Percentiles rank a stretch among this genome's conserved stretches.
Conservation (phyloP, 1,284 basidiomycete genomes). For the Ceratobasidium sp. region DNA sequence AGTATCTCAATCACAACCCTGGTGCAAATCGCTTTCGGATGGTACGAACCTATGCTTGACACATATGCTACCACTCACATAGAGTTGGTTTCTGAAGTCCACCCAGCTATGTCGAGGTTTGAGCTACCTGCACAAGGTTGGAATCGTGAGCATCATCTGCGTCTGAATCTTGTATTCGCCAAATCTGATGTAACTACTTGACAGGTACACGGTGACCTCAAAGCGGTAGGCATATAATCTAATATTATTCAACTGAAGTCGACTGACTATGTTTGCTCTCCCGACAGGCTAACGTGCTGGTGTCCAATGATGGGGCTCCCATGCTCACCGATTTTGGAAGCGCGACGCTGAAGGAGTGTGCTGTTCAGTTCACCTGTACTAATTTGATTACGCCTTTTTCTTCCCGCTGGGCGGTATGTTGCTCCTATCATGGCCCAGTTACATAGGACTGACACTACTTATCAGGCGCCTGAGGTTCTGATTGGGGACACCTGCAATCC, state of each 20-base stretch:
- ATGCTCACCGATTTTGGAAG: slow-evolving; percentile 19
- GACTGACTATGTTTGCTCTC: background rate
- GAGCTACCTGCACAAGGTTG: background rate
- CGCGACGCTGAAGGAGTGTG: background rate
- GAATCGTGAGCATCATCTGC: slow-evolving; percentile 10
- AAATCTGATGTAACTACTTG: no score
- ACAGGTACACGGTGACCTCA: slow-evolving; percentile 23
- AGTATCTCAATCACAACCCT: background rate
- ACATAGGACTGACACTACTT: background rate
- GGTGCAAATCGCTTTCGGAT: background rate
- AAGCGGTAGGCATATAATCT: background rate
- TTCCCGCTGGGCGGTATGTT: slow-evolving; percentile 5
- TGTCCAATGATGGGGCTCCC: background rate
- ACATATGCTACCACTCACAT: background rate
- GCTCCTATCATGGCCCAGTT: background rate
- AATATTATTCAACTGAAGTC: background rate
- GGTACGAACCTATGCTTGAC: background rate
- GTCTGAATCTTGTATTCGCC: background rate
- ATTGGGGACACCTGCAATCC: background rate
- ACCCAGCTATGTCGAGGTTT: slow-evolving; percentile 7
- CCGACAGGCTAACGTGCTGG: background rate
- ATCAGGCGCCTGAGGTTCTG: slow-evolving; percentile 9
- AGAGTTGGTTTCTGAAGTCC: background rate
- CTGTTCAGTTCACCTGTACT: background rate
- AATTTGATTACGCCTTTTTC: background rate